A percentile compares a stretch with the other conserved stretches of the same genome.
These are phyloP conservation scores for Capsicum baccatum DNA, from an alignment of 257 asterid genomes.

Conservation along the genomic window DNA sequence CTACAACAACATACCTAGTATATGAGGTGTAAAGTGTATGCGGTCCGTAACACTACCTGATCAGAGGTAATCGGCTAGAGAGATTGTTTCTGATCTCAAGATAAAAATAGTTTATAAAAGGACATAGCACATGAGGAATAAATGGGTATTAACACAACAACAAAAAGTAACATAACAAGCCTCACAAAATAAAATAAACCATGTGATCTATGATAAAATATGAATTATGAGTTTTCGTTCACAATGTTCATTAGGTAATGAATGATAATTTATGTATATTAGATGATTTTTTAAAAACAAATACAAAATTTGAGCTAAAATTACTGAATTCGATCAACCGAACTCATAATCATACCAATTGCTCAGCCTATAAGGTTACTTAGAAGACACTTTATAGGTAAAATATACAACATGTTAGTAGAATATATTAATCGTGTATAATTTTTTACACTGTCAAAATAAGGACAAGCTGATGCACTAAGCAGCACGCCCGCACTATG, in stretches of 20 bases:
- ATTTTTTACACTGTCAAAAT: not conserved
- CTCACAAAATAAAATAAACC: not conserved
- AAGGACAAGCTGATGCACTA: not conserved
- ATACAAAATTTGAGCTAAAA: not conserved
- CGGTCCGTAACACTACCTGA: too few species aligned
- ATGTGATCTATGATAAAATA: not conserved
- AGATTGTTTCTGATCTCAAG: too few species aligned
- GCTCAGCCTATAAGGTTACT: not conserved
- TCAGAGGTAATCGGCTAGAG: too few species aligned
- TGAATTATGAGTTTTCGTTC: not conserved
- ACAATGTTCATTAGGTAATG: not conserved
- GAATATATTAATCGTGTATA: not conserved
- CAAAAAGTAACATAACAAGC: too few species aligned
- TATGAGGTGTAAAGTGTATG: too few species aligned
- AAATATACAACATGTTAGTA: not conserved
- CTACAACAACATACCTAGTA: too few species aligned
- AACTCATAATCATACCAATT: not conserved
- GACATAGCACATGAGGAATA: too few species aligned
- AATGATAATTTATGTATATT: not conserved
- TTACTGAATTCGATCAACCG: not conserved
- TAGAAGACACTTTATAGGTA: too few species aligned
- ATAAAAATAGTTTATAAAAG: too few species aligned
- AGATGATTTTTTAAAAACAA: not conserved
- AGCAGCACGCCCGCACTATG: not conserved
- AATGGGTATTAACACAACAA: too few species aligned